Base-by-base conservation (phyloP, 2,329 filamentous ascomycete species). In the Microthyrium microscopicum region DNA sequence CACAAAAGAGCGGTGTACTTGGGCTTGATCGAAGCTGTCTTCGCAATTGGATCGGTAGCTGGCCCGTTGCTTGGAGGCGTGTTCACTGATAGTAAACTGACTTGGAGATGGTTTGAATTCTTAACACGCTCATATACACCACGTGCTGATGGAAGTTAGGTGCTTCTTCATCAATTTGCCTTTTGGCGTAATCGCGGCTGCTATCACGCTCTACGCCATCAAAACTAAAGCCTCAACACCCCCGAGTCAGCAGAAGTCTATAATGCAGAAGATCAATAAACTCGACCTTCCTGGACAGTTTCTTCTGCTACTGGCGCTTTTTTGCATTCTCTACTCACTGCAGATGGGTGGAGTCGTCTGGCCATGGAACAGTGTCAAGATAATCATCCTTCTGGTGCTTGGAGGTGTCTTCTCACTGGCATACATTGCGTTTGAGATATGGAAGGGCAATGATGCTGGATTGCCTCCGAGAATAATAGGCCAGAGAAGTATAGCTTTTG, bases 321-420 rank as follows among this genome's bases (percentile, higher is more conserved):
- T 42, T 16, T 40, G 34, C 26, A n/a, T 44, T n/a, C 41, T 55
- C 7, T 40, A 56, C 6, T 50, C 53, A 5, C 44, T 57, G 1
- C 46, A 56, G 27, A 55, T 50, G 48, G 52, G 52, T 24, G 47
- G 48, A 7, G 47, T 46, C 5, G 48, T 43, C 5, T 48, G 54
- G 20, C 15, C 42, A 1, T 67, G 62, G 64, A 52, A 47, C 19
- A 50, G 50, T 29, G 50, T 50, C 0, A 53, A 52, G 5, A 54
- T 68, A 29, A 58, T 68, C 20, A 55, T 53, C 1, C 50, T 66
- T 35, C 41, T 62, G 26, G 48, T 54, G 21, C 42, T 63, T 2
- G 55, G 54, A 12, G 45, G 40, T 1, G 40, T 61, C 7, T 48
- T 64, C 2, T 40, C 66, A 17, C 35, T 58, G 27, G 44, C 38